These are phyloP conservation scores for Gyrodon lividus DNA, from an alignment of 768 basidiomycete genomes.

Conservation along the genomic window DNA sequence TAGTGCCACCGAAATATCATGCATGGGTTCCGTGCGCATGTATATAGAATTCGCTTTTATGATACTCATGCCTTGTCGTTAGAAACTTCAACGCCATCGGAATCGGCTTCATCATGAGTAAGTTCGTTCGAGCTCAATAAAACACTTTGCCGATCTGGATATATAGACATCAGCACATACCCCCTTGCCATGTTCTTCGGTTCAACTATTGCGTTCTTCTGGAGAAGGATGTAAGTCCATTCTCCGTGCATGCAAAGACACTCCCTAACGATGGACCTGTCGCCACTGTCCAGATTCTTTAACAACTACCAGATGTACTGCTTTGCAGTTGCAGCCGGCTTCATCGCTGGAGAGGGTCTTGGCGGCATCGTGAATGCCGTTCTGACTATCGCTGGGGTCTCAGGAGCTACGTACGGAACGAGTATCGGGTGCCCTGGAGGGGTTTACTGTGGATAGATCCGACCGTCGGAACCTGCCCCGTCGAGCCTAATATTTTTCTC, in stretches of 20 bases:
- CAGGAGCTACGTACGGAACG: slow-evolving; percentile 28
- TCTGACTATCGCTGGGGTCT: slow-evolving; percentile 30
- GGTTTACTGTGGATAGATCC: slow-evolving; percentile 27
- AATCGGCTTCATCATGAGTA: slow-evolving; percentile 20
- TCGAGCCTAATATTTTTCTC: not conserved
- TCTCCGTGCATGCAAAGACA: slow-evolving; percentile 41
- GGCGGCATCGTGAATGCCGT: slow-evolving; percentile 36
- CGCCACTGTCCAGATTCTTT: slow-evolving; percentile 5
- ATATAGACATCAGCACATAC: slow-evolving; percentile 21
- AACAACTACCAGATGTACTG: slow-evolving; percentile 23
- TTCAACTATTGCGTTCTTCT: slow-evolving; percentile 24
- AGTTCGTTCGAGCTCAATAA: not conserved
- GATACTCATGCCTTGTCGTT: slow-evolving; percentile 36
- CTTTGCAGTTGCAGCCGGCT: slow-evolving; percentile 38
- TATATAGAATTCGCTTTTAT: not conserved
- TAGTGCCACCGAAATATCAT: slow-evolving; percentile 25
- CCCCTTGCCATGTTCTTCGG: slow-evolving; percentile 25
- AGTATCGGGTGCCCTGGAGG: slow-evolving; percentile 31
- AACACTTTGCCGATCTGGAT: not conserved
- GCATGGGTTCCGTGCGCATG: slow-evolving; percentile 15
- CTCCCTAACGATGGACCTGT: slow-evolving; percentile 35
- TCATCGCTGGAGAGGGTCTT: slow-evolving; percentile 42
- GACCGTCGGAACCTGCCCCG: too few species aligned
- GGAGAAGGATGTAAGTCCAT: slow-evolving; percentile 24
- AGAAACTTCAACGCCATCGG: slow-evolving; percentile 30